A percentile compares a stretch with the other conserved stretches of the same genome.
phyloP scores from a whole-genome alignment of 257 asterid genomes.

The Cruciata laevipes region DNA sequence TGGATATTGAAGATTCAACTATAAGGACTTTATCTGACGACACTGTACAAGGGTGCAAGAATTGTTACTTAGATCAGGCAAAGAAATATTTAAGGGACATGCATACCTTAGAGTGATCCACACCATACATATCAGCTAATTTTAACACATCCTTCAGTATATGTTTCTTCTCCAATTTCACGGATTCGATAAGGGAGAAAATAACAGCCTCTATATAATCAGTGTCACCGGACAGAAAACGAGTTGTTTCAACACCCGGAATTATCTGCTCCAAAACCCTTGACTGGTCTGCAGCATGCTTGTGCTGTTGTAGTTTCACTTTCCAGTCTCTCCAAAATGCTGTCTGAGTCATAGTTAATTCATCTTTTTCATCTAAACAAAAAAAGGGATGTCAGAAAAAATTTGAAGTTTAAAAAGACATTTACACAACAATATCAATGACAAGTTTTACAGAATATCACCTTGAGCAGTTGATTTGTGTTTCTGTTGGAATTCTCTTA shows the following conservation, averaged over 20 bases:
- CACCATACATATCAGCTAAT: slow-evolving; percentile 61
- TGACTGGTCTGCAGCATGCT: slow-evolving; percentile 69
- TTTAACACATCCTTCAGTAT: slow-evolving; percentile 53
- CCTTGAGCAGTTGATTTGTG: slow-evolving; percentile 65
- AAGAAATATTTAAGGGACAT: slow-evolving; percentile 4
- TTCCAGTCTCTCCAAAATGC: slow-evolving; percentile 99
- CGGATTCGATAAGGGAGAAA: slow-evolving; percentile 67
- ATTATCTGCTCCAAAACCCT: slow-evolving; percentile 81
- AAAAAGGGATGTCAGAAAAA: slow-evolving; percentile 11
- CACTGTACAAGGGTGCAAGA: not conserved
- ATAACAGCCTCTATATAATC: slow-evolving; percentile 62
- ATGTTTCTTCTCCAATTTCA: slow-evolving; percentile 63
- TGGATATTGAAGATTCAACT: not conserved
- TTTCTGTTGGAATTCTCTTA: slow-evolving; percentile 56
- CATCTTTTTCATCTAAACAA: slow-evolving; percentile 64
- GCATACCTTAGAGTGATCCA: slow-evolving; percentile 66
- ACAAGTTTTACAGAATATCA: slow-evolving; percentile 24
- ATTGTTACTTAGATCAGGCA: not conserved
- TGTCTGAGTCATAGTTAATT: slow-evolving; percentile 76
- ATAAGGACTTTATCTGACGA: not conserved
- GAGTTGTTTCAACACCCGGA: slow-evolving; percentile 84
- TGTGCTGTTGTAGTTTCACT: slow-evolving; percentile 83
- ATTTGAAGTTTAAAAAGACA: slow-evolving; percentile 9
- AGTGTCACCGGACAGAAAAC: slow-evolving; percentile 75
- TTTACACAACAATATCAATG: slow-evolving; percentile 11